These are phyloP conservation scores for Chlorella sp. DNA, from an alignment of 139 green algal species.

Conservation along the genomic window DNA sequence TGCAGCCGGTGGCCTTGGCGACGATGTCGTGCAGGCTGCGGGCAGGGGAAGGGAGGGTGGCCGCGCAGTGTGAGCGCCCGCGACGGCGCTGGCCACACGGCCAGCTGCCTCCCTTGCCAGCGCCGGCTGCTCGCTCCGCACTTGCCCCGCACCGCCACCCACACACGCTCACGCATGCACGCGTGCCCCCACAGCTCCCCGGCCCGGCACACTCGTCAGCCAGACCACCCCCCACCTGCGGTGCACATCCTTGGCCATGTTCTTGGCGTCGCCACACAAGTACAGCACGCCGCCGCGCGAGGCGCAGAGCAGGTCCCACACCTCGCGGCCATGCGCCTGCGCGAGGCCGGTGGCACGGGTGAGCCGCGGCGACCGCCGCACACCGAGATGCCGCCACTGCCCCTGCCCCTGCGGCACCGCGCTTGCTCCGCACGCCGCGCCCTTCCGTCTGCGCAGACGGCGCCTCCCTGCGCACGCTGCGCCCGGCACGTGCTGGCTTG, in stretches of 20 bases:
- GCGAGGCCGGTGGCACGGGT: no score
- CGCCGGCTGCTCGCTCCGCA: no score
- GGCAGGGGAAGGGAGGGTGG: neutral
- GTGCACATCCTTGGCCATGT: slow-evolving; percentile 98
- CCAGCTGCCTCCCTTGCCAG: no score
- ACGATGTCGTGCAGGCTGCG: slow-evolving; percentile 11
- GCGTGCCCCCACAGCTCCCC: neutral
- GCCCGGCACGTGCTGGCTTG: no score
- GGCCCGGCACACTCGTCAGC: neutral
- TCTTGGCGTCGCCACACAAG: slow-evolving; percentile 95
- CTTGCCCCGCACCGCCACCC: neutral
- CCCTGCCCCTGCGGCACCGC: no score
- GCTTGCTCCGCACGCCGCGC: no score
- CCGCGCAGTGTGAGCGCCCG: neutral
- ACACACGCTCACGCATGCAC: neutral
- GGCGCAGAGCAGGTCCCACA: slow-evolving; percentile 40
- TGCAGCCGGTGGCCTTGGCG: slow-evolving; percentile 37
- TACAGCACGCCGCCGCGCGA: slow-evolving; percentile 72
- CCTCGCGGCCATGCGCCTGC: slow-evolving; percentile 33
- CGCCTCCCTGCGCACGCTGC: no score
- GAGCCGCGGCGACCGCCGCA: no score
- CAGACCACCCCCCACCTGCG: slow-evolving; percentile 12
- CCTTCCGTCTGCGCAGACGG: no score
- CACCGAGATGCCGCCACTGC: no score
- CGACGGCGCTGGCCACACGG: neutral